Conservation (phyloP, 2,329 filamentous ascomycete genomes). For the Diaporthe sp. region DNA sequence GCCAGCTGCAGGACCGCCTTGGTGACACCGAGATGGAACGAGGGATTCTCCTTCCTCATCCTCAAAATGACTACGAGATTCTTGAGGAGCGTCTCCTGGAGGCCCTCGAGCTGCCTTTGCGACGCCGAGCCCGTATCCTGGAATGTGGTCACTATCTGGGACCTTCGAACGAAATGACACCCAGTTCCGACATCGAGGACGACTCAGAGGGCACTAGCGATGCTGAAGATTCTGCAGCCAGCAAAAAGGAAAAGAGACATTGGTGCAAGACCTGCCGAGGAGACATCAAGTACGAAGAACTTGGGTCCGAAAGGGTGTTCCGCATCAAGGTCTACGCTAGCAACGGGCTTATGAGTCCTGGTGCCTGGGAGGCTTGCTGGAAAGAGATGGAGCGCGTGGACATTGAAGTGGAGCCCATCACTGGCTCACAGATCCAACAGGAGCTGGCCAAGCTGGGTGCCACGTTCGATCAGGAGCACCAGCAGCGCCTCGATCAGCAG, state of each 20-base stretch:
- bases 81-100: constrained; percentile 83
- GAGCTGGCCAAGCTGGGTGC: constrained; percentile 68
- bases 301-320: constrained; percentile 70
- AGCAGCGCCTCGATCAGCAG: constrained; percentile 51
- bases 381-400: constrained; percentile 99
- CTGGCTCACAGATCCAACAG: constrained; percentile 67
- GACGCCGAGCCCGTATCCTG: constrained; percentile 73
- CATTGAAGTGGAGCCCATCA: constrained; percentile 84
- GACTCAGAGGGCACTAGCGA: constrained; percentile 57
- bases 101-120: constrained; percentile 75
- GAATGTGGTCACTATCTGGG: constrained; percentile 82
- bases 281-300: constrained; percentile 65
- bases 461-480: constrained; percentile 34
- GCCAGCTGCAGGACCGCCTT: constrained; percentile 74
- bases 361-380: constrained; percentile 95
- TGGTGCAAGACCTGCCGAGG: constrained; percentile 68
- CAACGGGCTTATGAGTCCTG: constrained; percentile 91
- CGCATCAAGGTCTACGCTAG: constrained; percentile 91
- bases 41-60: constrained; percentile 81
- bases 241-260: constrained; percentile 51
- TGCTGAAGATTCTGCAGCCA: constrained; percentile 30
- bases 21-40: constrained; percentile 79
- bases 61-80: constrained; percentile 82
- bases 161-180: constrained; percentile 61
- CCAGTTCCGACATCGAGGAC: constrained; percentile 53